These are phyloP conservation scores for Talaromyces piceae DNA, from an alignment of 2,329 filamentous ascomycete species.

Conservation along the genomic window DNA sequence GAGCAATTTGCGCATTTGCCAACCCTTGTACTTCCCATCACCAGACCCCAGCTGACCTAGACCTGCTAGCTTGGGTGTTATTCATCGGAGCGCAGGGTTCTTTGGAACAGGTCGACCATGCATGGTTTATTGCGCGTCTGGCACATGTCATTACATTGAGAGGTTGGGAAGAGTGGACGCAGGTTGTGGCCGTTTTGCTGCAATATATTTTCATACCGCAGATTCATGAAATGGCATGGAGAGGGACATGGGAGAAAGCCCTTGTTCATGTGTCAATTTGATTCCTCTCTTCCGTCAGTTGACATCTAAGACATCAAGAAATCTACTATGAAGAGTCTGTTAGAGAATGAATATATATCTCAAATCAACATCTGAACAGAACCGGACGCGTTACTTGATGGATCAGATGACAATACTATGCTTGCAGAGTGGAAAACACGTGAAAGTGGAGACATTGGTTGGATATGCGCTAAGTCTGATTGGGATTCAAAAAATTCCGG, in stretches of 20 bases:
- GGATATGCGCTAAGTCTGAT: background rate
- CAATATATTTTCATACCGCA: slow-evolving; percentile 23
- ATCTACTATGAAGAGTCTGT: too few relatives aligned
- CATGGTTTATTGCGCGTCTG: slow-evolving; percentile 26
- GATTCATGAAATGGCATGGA: slow-evolving; percentile 21
- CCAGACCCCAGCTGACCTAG: slow-evolving; percentile 20
- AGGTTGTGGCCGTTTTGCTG: slow-evolving; percentile 19
- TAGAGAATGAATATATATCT: background rate
- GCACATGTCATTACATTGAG: slow-evolving; percentile 19
- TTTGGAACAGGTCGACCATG: slow-evolving; percentile 19
- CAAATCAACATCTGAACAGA: background rate
- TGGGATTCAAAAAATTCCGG: background rate
- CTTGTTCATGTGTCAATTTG: background rate
- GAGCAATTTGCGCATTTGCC: slow-evolving; percentile 15
- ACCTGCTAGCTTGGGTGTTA: slow-evolving; percentile 25
- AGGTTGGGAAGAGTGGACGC: slow-evolving; percentile 24
- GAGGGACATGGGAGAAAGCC: slow-evolving; percentile 24
- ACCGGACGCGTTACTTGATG: too few relatives aligned
- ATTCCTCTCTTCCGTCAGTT: background rate
- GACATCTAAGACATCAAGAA: background rate
- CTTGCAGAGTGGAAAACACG: background rate
- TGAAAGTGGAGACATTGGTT: background rate
- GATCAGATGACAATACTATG: background rate
- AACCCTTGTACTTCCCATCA: slow-evolving; percentile 13
- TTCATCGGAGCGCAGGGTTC: slow-evolving; percentile 28